Percentiles rank a stretch among this genome's conserved stretches.
Conservation (phyloP, 176 grass and related monocot genomes). For the Cocos nucifera region DNA sequence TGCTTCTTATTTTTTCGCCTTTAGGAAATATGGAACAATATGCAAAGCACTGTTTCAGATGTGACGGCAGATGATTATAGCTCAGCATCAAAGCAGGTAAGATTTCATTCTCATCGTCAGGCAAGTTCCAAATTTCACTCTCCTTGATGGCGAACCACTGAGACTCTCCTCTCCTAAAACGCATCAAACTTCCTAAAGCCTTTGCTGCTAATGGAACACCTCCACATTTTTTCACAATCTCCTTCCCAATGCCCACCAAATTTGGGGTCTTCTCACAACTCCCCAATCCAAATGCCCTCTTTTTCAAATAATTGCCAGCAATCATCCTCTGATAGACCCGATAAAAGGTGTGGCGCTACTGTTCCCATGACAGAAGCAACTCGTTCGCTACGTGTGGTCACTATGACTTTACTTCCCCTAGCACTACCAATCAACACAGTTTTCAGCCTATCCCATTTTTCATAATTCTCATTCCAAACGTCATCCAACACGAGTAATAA, state of each 20-base stretch:
- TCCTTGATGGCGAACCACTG: constrained; percentile 3
- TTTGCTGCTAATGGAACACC: constrained; percentile 22
- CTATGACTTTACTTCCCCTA: constrained; percentile 19
- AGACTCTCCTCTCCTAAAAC: not conserved
- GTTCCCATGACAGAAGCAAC: constrained; percentile 13
- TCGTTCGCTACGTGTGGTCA: constrained; percentile 16
- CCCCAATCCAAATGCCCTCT: not conserved
- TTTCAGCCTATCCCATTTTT: constrained; percentile 23
- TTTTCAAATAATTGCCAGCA: not conserved
- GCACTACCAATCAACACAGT: not conserved
- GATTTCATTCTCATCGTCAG: constrained; percentile 2
- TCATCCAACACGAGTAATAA: constrained; percentile 29
- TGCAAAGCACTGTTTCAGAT: constrained; percentile 20
- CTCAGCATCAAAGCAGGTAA: constrained; percentile 4
- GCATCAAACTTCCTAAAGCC: constrained; percentile 16
- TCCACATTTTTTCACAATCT: constrained; percentile 14
- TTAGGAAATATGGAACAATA: constrained; percentile 15
- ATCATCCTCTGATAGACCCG: not conserved
- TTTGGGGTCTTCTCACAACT: not conserved
- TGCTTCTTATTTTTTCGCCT: not conserved
- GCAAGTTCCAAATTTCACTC: constrained; percentile 10
- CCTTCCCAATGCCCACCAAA: constrained; percentile 12
- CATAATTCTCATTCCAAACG: constrained; percentile 16
- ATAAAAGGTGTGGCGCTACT: not conserved
- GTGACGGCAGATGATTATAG: constrained; percentile 12